Conservation (phyloP, 305 asterid genomes). For the Petunia hybrid region DNA sequence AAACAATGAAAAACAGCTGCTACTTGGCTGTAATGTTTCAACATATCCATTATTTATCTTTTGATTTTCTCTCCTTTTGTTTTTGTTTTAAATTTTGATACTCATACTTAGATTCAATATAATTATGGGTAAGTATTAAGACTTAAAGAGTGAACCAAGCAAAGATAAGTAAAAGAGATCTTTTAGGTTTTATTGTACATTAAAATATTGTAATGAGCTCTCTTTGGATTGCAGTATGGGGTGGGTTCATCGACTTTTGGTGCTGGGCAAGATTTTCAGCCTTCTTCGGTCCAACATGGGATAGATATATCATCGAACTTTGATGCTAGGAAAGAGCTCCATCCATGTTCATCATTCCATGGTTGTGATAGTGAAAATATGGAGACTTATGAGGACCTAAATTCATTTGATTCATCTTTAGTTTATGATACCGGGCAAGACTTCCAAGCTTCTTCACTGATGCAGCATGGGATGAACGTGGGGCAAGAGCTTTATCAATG, state of each 20-base stretch:
- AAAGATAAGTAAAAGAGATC: background rate
- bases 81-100: background rate
- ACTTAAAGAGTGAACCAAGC: background rate
- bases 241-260: background rate
- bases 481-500: slow-evolving; percentile 22
- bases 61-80: background rate
- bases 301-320: slow-evolving; percentile 1
- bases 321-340: slow-evolving; percentile 27
- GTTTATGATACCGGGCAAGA: slow-evolving; percentile 6
- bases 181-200: background rate
- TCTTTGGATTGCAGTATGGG: slow-evolving; percentile 16
- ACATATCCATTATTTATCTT: slow-evolving; percentile 6
- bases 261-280: slow-evolving; percentile 20
- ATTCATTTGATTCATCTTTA: slow-evolving; percentile 26
- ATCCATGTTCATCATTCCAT: slow-evolving; percentile 11
- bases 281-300: slow-evolving; percentile 13
- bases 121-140: background rate
- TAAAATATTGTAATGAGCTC: slow-evolving; percentile 1
- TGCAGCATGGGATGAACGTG: slow-evolving; percentile 14
- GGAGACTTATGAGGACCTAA: background rate
- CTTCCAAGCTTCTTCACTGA: slow-evolving; percentile 19
- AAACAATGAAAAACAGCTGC: background rate
- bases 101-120: background rate
- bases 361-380: slow-evolving; percentile 26
- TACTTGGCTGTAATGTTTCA: background rate